Evolutionary conservation across 257 asterid genomes (phyloP), one percentile per base, ranked within the genome.

Genomic region (Vinca minor): DNA sequence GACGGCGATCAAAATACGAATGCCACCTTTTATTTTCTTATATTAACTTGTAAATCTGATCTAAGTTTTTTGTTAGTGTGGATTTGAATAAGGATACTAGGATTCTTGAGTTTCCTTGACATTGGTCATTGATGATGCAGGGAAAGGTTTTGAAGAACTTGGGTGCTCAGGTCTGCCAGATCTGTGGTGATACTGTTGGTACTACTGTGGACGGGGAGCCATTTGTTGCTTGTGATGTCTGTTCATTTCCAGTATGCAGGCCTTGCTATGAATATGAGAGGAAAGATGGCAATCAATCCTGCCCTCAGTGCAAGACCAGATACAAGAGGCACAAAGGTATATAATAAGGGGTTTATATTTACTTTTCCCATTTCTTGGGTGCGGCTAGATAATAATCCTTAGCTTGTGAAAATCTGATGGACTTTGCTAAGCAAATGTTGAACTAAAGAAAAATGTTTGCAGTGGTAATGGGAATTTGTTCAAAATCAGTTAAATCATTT

Each of bases 261-360:
- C 92, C 99, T 28, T 93, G 99, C 77, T 93, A 93, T 72, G 99
- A 93, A 68, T 93, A 89, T 50, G 99, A 93, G 84, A 89, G 97
- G 64, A 93, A 89, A 83, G 99, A 93, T 34, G 99, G 96, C 38
- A 87, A 87, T 70, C 91, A 89, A 66, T 87, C 91, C 76, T 93
- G 99, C 71, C 99, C 97, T 39, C 97, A 89, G 80, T 93, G 99
- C 95, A 89, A 93, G 75, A 89, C 96, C 72, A 84, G 94, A 85
- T 87, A 93, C 82, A 87, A 82, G 83, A 82, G 94, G 60, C 97
- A 87, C 74, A 89, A 84, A 87, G 99, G 99, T 93, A 70, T 50
- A n/a, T n/a, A n/a, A n/a, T n/a, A 14, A 4, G 55, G 8, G 17
- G 62, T 29, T 28, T 5, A 10, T 55, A 7, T 61, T 14, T 35